Conservation (phyloP, 257 asterid species). For the Jasminum sambac region DNA sequence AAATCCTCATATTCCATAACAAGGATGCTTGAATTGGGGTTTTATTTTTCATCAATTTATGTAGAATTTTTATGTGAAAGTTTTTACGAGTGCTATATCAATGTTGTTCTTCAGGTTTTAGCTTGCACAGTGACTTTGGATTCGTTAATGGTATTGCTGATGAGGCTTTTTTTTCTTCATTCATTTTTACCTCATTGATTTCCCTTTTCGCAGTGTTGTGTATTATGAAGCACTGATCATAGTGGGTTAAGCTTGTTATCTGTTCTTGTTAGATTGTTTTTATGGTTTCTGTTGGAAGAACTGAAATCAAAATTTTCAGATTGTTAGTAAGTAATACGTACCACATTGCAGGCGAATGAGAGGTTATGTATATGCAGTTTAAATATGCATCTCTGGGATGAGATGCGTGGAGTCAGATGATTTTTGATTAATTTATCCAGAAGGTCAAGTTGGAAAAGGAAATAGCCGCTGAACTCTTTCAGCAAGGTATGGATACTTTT, state of each 20-base stretch:
- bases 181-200: neutral
- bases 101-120: neutral
- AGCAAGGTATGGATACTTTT: slow-evolving; percentile 58
- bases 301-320: slow-evolving; percentile 87
- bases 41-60: neutral
- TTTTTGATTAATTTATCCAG: slow-evolving; percentile 89
- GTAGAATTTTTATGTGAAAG: neutral
- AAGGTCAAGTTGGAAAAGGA: slow-evolving; percentile 88
- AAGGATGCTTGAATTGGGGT: neutral
- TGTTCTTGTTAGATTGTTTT: neutral
- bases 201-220: neutral
- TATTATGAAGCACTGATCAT: neutral
- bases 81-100: neutral
- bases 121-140: neutral
- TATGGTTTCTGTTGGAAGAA: slow-evolving; percentile 54
- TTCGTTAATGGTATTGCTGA: neutral
- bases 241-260: slow-evolving; percentile 11
- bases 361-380: slow-evolving; percentile 86
- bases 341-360: slow-evolving; percentile 84
- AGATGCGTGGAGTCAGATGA: slow-evolving; percentile 84
- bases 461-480: slow-evolving; percentile 84
- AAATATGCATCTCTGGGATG: too few relatives aligned
- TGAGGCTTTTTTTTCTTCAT: neutral
- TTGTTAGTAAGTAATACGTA: slow-evolving; percentile 91
- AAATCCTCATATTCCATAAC: neutral